Evolutionary conservation across 208 protist genomes (phyloP), one percentile per base, ranked within the genome.

Genomic region (Acanthamoeba lugdunensis): DNA sequence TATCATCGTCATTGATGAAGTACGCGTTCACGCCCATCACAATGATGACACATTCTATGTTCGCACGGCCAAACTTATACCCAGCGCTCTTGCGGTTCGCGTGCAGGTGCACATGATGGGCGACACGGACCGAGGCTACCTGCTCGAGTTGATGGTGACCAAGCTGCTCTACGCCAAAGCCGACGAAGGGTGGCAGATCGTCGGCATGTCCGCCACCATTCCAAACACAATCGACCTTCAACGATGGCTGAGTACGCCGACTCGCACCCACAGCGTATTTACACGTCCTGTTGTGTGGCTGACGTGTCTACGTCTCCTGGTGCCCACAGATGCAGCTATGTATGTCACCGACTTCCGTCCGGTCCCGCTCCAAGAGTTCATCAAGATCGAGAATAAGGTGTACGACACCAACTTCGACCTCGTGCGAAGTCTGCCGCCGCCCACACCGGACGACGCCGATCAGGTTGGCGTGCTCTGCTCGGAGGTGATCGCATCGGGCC

Each of bases 31-130:
- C 11, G 0, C n/a, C 3, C 52, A 41, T 48, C 48, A 6, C 41
- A 13, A 84, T 81, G 73, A 16, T 25, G 33, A 6, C 37, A 81
- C 21, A 33, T 33, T 33, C n/a, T n/a, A n/a, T n/a, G n/a, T n/a
- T n/a, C n/a, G n/a, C n/a, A 69, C 18, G 37, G 0, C 1, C n/a
- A 0, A 28, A 30, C 73, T 9, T 11, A 16, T 2, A 45, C 21
- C 7, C n/a, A 16, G 21, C 14, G 45, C 9, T 97, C 98, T 93
- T 58, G 33, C 33, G 33, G 33, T 1, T 33, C 33, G 14, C 11
- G 18, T 58, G 52, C 97, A 98, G 77, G n/a, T 98, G n/a, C 97
- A 98, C 90, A 97, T 98, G 96, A 21, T 98, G 16, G 95, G 94
- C 56, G 97, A 98, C 65, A 65, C 73, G 5, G 65, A 93, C 0